Evolutionary conservation across 495 filamentous ascomycete genomes (phyloP).

Genomic region (Talaromyces proteolyticus): DNA sequence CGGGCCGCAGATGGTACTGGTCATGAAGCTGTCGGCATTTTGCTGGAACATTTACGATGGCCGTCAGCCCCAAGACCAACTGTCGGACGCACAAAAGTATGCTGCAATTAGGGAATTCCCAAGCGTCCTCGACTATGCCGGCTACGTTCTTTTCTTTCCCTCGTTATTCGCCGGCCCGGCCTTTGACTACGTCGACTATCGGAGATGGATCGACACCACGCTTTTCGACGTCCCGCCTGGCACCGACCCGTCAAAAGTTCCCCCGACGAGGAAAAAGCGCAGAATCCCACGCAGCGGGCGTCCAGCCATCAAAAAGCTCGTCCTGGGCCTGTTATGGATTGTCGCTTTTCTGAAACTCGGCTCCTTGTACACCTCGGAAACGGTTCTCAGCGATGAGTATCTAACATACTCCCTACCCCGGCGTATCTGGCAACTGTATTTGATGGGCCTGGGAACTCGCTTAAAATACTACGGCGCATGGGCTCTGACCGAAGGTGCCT

Average conservation of each 20-base stretch:
- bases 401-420: conserved; percentile 60
- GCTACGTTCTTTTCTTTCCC: conserved; percentile 94
- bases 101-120: conserved; percentile 71
- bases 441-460: conserved; percentile 73
- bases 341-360: conserved; percentile 69
- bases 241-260: conserved; percentile 71
- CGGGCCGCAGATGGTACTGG: conserved; percentile 94
- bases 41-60: conserved; percentile 98
- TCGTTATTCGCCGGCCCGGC: conserved; percentile 80
- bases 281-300: conserved; percentile 89
- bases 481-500: conserved; percentile 88
- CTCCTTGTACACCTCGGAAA: conserved; percentile 53
- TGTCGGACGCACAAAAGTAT: conserved; percentile 83
- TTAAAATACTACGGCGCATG: conserved; percentile 96
- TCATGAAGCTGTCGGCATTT: conserved; percentile 97
- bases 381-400: conserved; percentile 56
- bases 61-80: conserved; percentile 64
- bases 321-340: conserved; percentile 71
- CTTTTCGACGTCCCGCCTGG: conserved; percentile 86
- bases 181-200: conserved; percentile 92
- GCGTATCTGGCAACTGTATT: conserved; percentile 71
- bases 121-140: conserved; percentile 68
- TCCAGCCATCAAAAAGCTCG: conserved; percentile 75
- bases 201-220: conserved; percentile 83
- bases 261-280: conserved; percentile 83